These are phyloP conservation scores for Penicillium sp. DNA, from an alignment of 2,329 filamentous ascomycete species.

Conservation along the genomic window DNA sequence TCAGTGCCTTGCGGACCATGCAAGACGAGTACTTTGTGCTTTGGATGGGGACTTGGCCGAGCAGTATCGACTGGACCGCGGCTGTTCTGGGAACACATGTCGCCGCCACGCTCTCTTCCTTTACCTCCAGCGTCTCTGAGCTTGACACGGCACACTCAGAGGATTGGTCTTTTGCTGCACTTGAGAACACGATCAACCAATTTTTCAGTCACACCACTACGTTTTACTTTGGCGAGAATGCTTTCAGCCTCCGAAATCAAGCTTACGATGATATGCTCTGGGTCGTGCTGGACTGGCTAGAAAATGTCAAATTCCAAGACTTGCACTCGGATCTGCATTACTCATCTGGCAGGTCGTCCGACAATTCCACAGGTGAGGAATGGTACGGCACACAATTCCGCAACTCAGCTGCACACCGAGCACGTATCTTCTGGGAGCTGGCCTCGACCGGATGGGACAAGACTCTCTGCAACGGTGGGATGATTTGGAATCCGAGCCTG, in stretches of 20 bases:
- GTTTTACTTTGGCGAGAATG: slow-evolving; percentile 86
- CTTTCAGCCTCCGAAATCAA: slow-evolving; percentile 68
- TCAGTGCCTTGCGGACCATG: slow-evolving; percentile 69
- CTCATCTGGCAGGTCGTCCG: slow-evolving; percentile 22
- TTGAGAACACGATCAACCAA: slow-evolving; percentile 76
- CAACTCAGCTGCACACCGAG: slow-evolving; percentile 75
- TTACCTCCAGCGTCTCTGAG: slow-evolving; percentile 58
- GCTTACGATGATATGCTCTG: slow-evolving; percentile 94
- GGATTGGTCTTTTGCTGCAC: slow-evolving; percentile 43
- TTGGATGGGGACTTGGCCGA: slow-evolving; percentile 78
- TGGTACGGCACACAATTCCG: slow-evolving; percentile 80
- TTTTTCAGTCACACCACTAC: slow-evolving; percentile 75
- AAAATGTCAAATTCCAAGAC: slow-evolving; percentile 72
- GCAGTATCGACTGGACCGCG: slow-evolving; percentile 88
- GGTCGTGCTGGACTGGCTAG: slow-evolving; percentile 90
- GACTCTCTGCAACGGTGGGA: slow-evolving; percentile 76
- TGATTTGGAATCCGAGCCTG: slow-evolving; percentile 83
- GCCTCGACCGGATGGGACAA: slow-evolving; percentile 78
- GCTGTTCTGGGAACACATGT: slow-evolving; percentile 80
- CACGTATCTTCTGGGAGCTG: slow-evolving; percentile 81
- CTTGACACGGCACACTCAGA: slow-evolving; percentile 25
- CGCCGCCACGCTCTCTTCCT: slow-evolving; percentile 67
- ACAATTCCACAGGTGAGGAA: slow-evolving; percentile 18
- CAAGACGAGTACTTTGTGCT: slow-evolving; percentile 74
- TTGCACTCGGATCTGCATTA: slow-evolving; percentile 67